A percentile compares a stretch with the other conserved stretches of the same genome.
Evolutionary conservation across 306 rosid genomes (phyloP).

Genomic region (Erythrophleum fordii): DNA sequence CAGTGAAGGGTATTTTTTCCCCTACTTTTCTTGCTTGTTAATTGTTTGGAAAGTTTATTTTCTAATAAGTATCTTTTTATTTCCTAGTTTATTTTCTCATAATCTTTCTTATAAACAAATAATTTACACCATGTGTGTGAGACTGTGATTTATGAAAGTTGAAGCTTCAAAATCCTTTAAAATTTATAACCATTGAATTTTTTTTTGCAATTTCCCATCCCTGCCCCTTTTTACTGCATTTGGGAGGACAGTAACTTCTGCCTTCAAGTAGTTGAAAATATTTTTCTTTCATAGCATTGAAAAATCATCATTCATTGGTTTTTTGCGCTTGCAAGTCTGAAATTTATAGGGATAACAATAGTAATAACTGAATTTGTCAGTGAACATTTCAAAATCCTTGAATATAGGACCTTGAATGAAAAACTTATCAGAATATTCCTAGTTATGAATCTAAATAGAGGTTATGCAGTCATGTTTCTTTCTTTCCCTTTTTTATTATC

Average conservation of each 20-base stretch:
- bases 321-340: background rate
- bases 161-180: slow-evolving; percentile 32
- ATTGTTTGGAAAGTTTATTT: slow-evolving; percentile 24
- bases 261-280: background rate
- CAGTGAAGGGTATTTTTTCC: slow-evolving; percentile 71
- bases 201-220: background rate
- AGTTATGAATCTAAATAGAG: background rate
- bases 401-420: background rate
- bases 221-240: background rate
- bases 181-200: background rate
- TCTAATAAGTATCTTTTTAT: background rate
- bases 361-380: background rate
- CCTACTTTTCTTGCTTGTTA: slow-evolving; percentile 13
- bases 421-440: background rate
- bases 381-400: background rate
- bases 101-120: background rate
- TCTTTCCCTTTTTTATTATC: background rate
- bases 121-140: background rate
- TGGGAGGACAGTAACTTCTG: background rate
- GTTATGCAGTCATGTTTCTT: background rate
- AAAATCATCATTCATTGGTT: background rate
- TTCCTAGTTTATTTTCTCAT: background rate
- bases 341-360: background rate
- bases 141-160: slow-evolving; percentile 16
- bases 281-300: background rate